Base-by-base conservation (phyloP, 2,329 filamentous ascomycete species). In the Harringtonia lauricola region DNA sequence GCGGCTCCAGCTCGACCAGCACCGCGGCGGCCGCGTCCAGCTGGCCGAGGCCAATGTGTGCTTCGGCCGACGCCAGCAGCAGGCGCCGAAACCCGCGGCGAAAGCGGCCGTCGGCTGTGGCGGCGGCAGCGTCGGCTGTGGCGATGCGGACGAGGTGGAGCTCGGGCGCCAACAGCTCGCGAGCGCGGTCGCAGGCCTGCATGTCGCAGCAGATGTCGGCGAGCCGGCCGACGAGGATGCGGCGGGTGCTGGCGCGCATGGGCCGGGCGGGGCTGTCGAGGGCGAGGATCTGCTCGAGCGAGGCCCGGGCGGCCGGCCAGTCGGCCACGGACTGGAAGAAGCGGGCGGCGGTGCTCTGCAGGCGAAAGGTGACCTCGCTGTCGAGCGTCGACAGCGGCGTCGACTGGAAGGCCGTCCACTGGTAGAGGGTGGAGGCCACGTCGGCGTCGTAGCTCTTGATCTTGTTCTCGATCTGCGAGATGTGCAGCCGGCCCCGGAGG, bases 391-490 rank as follows among this genome's bases (percentile, higher is more conserved):
- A 45, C 6, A 33, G 18, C 12, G 37, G 43, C n/a, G n/a, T n/a
- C n/a, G n/a, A n/a, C 15, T 14, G 8, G 1, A 10, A 4, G 1
- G 43, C 38, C 13, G 37, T 19, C 38, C 38, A 45, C 18, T 41
- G n/a, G 38, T 45, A 45, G 15, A 45, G 30, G 33, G 33, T 26
- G n/a, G 33, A 41, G 1, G 38, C 18, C 15, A 45, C 43, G 22
- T 45, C 43, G 3, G 12, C 33, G 26, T 45, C 43, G 33, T 45
- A 41, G 19, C 37, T 26, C 33, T 37, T 41, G 31, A 45, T 41
- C 38, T 45, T 45, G 24, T 40, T 45, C 19, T 45, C 43, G 9
- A 45, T 31, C 15, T 41, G 43, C n/a, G 43, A 45, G 8, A 45
- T 45, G 24, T 45, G 43, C 10, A 45, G 43, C 8, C 43, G 43